Percentiles rank a stretch among this genome's conserved stretches.
These are phyloP conservation scores for Annona cherimola DNA, from an alignment of 164 flowering plant genomes.

Conservation along the genomic window DNA sequence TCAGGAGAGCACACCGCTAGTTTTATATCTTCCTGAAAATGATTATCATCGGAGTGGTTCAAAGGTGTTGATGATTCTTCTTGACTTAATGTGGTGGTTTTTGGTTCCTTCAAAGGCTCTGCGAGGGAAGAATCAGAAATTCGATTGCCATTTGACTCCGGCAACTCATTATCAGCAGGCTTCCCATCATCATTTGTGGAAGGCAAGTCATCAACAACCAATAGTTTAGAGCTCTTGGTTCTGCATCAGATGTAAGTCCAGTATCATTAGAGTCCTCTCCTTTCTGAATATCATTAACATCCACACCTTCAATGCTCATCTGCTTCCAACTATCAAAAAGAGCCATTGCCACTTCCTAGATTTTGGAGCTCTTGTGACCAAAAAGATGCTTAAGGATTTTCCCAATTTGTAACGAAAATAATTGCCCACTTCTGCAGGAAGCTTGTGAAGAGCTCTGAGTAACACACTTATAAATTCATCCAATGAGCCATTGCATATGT, in stretches of 20 bases:
- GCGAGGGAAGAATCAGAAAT: conserved; percentile 5
- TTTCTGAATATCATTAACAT: not conserved
- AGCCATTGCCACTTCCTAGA: conserved; percentile 54
- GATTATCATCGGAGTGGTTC: conserved; percentile 5
- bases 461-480: conserved; percentile 59
- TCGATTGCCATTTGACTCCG: conserved; percentile 1
- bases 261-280: not conserved
- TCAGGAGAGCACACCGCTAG: conserved; percentile 4
- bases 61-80: conserved; percentile 1
- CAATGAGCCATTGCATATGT: conserved; percentile 37
- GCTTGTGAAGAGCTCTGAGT: conserved; percentile 61
- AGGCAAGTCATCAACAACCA: conserved; percentile 15
- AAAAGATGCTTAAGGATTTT: conserved; percentile 49
- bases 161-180: conserved; percentile 13
- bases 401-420: conserved; percentile 49
- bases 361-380: conserved; percentile 40
- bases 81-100: conserved; percentile 8
- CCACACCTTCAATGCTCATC: conserved; percentile 12
- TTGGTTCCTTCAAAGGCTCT: conserved; percentile 1
- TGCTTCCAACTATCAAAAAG: conserved; percentile 51
- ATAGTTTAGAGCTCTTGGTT: conserved; percentile 10
- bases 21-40: conserved; percentile 5
- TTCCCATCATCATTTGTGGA: conserved; percentile 16
- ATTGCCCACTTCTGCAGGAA: conserved; percentile 43
- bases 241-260: not conserved